phyloP scores from a whole-genome alignment of 2,329 filamentous ascomycete species.

The Diplocarpon mali region DNA sequence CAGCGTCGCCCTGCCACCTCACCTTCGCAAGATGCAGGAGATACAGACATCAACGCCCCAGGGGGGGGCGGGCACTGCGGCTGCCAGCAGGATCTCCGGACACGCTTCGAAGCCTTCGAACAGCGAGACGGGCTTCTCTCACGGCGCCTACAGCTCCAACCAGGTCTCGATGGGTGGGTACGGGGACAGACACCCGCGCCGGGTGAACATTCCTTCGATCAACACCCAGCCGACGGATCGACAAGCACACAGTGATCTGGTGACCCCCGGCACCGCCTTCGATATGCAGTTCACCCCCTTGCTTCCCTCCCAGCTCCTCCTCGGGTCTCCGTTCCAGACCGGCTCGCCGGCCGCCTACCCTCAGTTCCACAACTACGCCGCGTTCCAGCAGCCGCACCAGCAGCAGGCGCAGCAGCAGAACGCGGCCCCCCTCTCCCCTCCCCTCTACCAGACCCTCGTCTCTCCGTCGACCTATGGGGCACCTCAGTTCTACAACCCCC shows the following conservation, averaged over 20 bases:
- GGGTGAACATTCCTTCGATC: slow-evolving; percentile 80
- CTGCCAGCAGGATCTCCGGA: slow-evolving; percentile 51
- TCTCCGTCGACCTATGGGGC: slow-evolving; percentile 76
- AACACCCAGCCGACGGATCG: slow-evolving; percentile 64
- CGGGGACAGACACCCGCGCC: slow-evolving; percentile 73
- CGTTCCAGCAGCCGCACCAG: slow-evolving; percentile 53
- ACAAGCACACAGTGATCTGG: slow-evolving; percentile 55
- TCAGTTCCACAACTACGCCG: slow-evolving; percentile 77
- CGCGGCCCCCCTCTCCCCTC: slow-evolving; percentile 67
- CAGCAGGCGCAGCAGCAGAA: slow-evolving; percentile 49
- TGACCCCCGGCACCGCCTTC: slow-evolving; percentile 77
- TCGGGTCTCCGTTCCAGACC: slow-evolving; percentile 94
- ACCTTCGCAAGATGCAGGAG: slow-evolving; percentile 87
- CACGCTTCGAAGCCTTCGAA: slow-evolving; percentile 72
- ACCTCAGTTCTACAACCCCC: slow-evolving; percentile 71
- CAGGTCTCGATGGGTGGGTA: slow-evolving; percentile 61
- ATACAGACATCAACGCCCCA: slow-evolving; percentile 55
- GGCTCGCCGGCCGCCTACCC: slow-evolving; percentile 83
- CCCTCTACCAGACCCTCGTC: slow-evolving; percentile 73
- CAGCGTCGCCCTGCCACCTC: slow-evolving; percentile 72
- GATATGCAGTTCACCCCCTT: slow-evolving; percentile 99
- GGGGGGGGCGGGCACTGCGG: slow-evolving; percentile 43
- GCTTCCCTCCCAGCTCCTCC: slow-evolving; percentile 83
- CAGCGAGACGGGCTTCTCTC: slow-evolving; percentile 82
- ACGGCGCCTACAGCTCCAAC: slow-evolving; percentile 84